Evolutionary conservation across 1,284 basidiomycete genomes (phyloP).

Genomic region (Acaromyces ingoldii): DNA sequence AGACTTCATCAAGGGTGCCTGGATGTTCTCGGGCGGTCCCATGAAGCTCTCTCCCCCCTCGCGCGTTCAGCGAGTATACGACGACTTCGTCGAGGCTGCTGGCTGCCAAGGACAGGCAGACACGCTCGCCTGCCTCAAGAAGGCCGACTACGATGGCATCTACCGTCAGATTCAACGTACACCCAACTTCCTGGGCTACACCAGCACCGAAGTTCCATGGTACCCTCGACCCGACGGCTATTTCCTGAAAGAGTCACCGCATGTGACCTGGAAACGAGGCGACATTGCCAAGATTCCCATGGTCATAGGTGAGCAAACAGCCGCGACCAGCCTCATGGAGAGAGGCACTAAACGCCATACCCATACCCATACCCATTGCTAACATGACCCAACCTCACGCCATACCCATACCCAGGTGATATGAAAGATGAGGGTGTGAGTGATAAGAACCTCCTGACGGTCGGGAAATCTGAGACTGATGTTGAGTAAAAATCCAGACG

Average conservation of each 20-base stretch:
- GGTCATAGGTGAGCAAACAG: too few relatives aligned
- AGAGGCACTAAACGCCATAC: too few relatives aligned
- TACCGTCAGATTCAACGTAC: not conserved
- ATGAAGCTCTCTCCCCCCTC: not conserved
- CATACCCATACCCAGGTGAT: too few relatives aligned
- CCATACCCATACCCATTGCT: too few relatives aligned
- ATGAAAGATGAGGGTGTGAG: constrained; percentile 6
- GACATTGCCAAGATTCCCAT: constrained; percentile 3
- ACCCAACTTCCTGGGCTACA: constrained; percentile 1
- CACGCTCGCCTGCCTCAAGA: not conserved
- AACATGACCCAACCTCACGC: too few relatives aligned
- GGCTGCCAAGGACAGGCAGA: not conserved
- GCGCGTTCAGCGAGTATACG: not conserved
- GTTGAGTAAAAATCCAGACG: too few relatives aligned
- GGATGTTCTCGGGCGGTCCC: not conserved
- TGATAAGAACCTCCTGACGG: too few relatives aligned
- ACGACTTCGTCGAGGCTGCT: not conserved
- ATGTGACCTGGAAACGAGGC: not conserved
- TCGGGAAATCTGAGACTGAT: too few relatives aligned
- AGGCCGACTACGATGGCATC: not conserved
- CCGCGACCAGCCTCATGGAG: too few relatives aligned
- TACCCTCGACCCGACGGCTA: not conserved
- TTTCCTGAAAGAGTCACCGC: not conserved
- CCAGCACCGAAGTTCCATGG: not conserved
- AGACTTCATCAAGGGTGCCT: not conserved